Base-by-base conservation (phyloP, 2,329 filamentous ascomycete genomes). In the Verticillium isaacii region DNA sequence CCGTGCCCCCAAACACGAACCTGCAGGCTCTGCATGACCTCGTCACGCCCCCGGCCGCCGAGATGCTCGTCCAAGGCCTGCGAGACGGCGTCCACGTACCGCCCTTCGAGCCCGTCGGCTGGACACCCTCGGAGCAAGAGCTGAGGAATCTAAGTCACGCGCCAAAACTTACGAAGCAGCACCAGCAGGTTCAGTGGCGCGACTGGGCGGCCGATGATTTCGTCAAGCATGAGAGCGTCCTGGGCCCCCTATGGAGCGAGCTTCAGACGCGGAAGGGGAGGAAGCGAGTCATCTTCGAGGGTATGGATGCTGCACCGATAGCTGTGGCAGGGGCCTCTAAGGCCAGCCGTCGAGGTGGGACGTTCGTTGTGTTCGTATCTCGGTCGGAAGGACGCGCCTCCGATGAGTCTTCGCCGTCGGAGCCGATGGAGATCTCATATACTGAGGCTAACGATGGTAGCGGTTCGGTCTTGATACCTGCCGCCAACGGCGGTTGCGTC, bases 1-100 rank as follows among this genome's bases (percentile, higher is more conserved):
- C 76, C 25, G 76, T 85, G 32, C 77, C 79, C 0, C 67, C 73
- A 0, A 68, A 69, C 25, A 81, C 78, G 62, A 85, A 82, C 0
- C 78, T 78, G 2, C 63, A 70, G n/a, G 68, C 72, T 19, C 70
- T 81, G 2, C 71, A 67, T 1, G 72, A 78, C 4, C 72, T 83
- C 5, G 78, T 95, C 45, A 87, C 88, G 0, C 79, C 80, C 0
- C 72, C 82, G n/a, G 92, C 90, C 1, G 91, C 90, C 0, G 71
- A 84, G 3, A 83, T 97, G 77, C 84, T 99, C 0, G 77, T 92
- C 1, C 71, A 85, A 12, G 85, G 85, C 0, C 82, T 98, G 32
- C 79, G 82, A 12, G 74, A 81, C 1, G 80, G 86, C 0, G 66
- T 89, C 0, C 93, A 93, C 69, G 76, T 93, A 0, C 83, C 86